phyloP scores from a whole-genome alignment of 208 protist genomes.

The Leishmania lainsoni region DNA sequence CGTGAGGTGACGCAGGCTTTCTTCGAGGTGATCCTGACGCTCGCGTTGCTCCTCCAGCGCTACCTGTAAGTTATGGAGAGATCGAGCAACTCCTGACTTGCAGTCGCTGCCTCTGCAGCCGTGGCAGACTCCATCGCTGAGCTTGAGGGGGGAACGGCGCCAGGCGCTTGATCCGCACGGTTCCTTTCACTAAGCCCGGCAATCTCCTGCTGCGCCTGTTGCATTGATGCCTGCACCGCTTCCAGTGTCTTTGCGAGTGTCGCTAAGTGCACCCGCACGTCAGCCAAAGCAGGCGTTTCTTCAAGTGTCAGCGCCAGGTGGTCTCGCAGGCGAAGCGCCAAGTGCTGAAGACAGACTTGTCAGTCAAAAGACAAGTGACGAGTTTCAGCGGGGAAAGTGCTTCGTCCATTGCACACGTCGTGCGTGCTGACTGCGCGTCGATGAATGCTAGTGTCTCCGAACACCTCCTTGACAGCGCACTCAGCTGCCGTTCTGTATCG shows the following conservation, averaged over 20 bases:
- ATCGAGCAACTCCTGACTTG: neutral
- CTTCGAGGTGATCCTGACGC: neutral
- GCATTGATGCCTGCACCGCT: neutral
- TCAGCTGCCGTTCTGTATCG: neutral
- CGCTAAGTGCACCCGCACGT: slow-evolving; percentile 5
- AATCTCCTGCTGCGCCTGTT: slow-evolving; percentile 7
- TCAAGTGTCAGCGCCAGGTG: neutral
- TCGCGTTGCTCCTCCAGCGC: slow-evolving; percentile 5
- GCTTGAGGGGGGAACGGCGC: neutral
- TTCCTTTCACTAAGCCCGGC: neutral
- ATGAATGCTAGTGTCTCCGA: neutral
- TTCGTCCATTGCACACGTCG: neutral
- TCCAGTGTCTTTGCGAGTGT: slow-evolving; percentile 2
- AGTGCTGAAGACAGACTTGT: slow-evolving; percentile 12
- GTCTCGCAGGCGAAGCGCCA: slow-evolving; percentile 16
- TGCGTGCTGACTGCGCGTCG: neutral
- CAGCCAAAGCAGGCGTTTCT: neutral
- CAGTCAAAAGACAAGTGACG: neutral
- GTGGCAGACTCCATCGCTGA: neutral
- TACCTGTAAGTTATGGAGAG: neutral
- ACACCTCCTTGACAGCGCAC: neutral
- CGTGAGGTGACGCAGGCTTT: slow-evolving; percentile 1
- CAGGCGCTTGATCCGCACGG: neutral
- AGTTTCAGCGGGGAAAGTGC: slow-evolving; percentile 5
- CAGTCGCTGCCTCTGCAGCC: neutral